These are phyloP conservation scores for Penicillium glabrum DNA, from an alignment of 2,329 filamentous ascomycete genomes.

Conservation along the genomic window DNA sequence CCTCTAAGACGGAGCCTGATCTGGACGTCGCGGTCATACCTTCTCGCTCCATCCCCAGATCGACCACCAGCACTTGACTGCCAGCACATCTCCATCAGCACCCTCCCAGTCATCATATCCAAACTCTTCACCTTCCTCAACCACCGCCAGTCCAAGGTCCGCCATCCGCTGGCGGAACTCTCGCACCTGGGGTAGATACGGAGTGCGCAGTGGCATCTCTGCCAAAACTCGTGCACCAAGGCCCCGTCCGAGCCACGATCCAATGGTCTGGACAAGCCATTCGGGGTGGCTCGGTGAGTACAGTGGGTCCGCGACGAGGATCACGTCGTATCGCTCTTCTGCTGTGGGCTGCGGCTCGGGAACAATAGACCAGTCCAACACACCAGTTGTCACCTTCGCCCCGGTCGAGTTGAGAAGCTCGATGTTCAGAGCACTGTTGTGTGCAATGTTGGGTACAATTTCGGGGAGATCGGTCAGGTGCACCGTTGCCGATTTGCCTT, in stretches of 20 bases:
- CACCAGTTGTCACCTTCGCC: constrained; percentile 61
- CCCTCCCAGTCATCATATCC: constrained; percentile 51
- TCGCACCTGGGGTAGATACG: constrained; percentile 61
- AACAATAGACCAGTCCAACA: constrained; percentile 68
- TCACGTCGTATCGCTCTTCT: constrained; percentile 55
- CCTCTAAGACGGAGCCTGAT: background rate
- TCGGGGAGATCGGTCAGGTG: constrained; percentile 77
- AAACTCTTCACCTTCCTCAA: constrained; percentile 51
- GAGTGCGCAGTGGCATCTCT: constrained; percentile 77
- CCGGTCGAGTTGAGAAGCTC: constrained; percentile 54
- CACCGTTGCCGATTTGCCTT: constrained; percentile 57
- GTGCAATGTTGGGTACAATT: constrained; percentile 79
- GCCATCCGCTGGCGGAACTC: constrained; percentile 65
- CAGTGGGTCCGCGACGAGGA: constrained; percentile 82
- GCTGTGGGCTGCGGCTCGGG: constrained; percentile 28
- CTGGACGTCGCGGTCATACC: constrained; percentile 19
- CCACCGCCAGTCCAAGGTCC: constrained; percentile 50
- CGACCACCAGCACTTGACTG: constrained; percentile 50
- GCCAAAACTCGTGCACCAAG: constrained; percentile 66
- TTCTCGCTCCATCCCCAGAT: constrained; percentile 46
- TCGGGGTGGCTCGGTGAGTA: constrained; percentile 82
- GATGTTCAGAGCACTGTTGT: constrained; percentile 69
- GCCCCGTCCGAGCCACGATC: constrained; percentile 62
- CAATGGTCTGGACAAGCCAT: constrained; percentile 70
- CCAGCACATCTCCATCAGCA: constrained; percentile 41